Base-by-base conservation (phyloP, 768 basidiomycete genomes). In the Strobilomyces echinocephalus region DNA sequence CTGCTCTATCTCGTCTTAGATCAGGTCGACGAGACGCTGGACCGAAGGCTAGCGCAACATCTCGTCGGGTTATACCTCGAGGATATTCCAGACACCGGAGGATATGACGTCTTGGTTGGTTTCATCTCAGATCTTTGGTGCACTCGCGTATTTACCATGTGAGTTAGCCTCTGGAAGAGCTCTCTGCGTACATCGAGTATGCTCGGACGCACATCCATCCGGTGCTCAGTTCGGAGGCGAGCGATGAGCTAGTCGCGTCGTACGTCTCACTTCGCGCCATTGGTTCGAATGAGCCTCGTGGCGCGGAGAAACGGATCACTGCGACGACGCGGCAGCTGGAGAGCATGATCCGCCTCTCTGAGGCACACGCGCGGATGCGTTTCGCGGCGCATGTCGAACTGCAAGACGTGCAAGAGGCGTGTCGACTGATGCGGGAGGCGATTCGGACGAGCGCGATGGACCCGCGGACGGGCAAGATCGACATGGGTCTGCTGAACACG, bases 321-420 rank as follows among this genome's bases (percentile, higher is more conserved):
- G 97, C 97, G 0, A 98, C 97, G 31, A 98, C 97, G 0, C 83
- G 97, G 46, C 95, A 99, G 70, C 82, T 99, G 15, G 97, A 99
- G 72, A 89, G 87, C 61, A 91, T 99, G 84, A 97, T 99, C 63
- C 88, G 95, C 6, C 82, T 99, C 26, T 87, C 89, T 0, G 97
- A 99, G 72, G 97, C 89, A 1, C 97, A 99, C 66, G 95, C 97
- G 5, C 81, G 95, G 31, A 97, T 98, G 97, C 82, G 94, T 0
- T 88, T 97, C 69, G 88, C 87, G 18, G 77, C 84, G n/a, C 79
- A 80, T 49, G 95, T 99, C 36, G 91, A 95, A 64, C 72, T 90
- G 42, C 72, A 76, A 50, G 97, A 98, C 64, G 97, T 98, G 30
- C 76, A 79, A 56, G 97, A 98, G 70, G 94, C 95, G 1, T 84